Evolutionary conservation across 768 basidiomycete species (phyloP).

Genomic region (Mrakia blollopis): DNA sequence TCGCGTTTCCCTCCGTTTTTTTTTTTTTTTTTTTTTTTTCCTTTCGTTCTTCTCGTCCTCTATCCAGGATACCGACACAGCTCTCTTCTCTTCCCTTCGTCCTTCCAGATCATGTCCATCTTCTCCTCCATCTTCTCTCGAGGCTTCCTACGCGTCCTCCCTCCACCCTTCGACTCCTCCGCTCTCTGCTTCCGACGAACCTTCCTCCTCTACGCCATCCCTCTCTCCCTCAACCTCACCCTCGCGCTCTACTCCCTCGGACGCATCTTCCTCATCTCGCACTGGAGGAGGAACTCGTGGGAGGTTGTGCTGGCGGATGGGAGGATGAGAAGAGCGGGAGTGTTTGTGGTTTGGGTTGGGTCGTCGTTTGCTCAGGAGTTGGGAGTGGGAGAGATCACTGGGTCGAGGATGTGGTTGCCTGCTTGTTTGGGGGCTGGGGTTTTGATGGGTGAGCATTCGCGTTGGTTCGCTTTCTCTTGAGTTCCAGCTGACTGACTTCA

Average conservation of each 20-base stretch:
- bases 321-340: not conserved
- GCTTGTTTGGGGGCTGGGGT: not conserved
- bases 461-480: not conserved
- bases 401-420: not conserved
- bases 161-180: not conserved
- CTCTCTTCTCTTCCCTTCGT: not conserved
- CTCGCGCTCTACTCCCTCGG: not conserved
- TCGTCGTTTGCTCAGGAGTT: not conserved
- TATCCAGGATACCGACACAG: not conserved
- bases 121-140: slow-evolving; percentile 1
- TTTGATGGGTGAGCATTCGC: slow-evolving; percentile 1
- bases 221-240: not conserved
- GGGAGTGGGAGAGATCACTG: not conserved
- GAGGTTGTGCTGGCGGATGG: not conserved
- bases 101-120: not conserved
- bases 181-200: slow-evolving; percentile 1
- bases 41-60: not conserved
- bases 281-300: not conserved
- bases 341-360: not conserved
- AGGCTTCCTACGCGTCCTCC: not conserved
- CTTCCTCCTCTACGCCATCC: slow-evolving; percentile 11
- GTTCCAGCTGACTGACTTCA: too few species aligned
- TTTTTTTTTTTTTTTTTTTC: not conserved
- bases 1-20: not conserved
- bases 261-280: not conserved